phyloP scores from a whole-genome alignment of 1,284 basidiomycete species.

The Coniophora puteana region DNA sequence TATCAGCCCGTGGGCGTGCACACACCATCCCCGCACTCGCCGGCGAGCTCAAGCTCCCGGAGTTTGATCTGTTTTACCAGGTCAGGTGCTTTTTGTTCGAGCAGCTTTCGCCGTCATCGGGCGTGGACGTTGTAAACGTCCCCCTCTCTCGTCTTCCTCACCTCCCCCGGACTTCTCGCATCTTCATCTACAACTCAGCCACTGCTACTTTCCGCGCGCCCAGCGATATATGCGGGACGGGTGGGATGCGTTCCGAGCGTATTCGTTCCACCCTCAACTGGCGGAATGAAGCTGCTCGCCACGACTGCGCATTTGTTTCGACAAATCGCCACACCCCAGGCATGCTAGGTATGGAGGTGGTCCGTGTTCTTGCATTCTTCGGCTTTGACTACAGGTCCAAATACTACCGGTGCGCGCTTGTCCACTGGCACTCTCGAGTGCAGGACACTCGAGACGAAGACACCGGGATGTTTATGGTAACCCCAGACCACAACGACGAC shows the following conservation, averaged over 20 bases:
- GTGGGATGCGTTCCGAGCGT: slow-evolving; percentile 12
- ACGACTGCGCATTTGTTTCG: slow-evolving; percentile 23
- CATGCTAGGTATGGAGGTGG: slow-evolving; percentile 18
- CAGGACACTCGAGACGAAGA: neutral
- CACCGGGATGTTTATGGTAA: slow-evolving; percentile 1
- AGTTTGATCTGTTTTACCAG: neutral
- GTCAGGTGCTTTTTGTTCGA: neutral
- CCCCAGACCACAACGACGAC: slow-evolving; percentile 3
- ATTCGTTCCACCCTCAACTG: slow-evolving; percentile 13
- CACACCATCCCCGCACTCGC: neutral
- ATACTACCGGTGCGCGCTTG: slow-evolving; percentile 22
- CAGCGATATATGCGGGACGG: slow-evolving; percentile 12
- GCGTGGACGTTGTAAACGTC: neutral
- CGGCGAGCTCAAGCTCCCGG: neutral
- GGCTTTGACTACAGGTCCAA: slow-evolving; percentile 12
- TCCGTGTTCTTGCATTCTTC: slow-evolving; percentile 19
- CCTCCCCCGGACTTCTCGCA: neutral
- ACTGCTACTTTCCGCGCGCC: slow-evolving; percentile 14
- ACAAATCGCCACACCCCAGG: slow-evolving; percentile 12
- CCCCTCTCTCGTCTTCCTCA: neutral
- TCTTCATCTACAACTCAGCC: slow-evolving; percentile 11
- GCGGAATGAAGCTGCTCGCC: slow-evolving; percentile 5
- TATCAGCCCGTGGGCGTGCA: neutral
- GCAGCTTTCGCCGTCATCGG: slow-evolving; percentile 1
- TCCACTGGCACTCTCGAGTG: neutral